These are phyloP conservation scores for Rhynchospora breviuscula DNA, from an alignment of 176 grass and related monocot genomes.

Conservation along the genomic window DNA sequence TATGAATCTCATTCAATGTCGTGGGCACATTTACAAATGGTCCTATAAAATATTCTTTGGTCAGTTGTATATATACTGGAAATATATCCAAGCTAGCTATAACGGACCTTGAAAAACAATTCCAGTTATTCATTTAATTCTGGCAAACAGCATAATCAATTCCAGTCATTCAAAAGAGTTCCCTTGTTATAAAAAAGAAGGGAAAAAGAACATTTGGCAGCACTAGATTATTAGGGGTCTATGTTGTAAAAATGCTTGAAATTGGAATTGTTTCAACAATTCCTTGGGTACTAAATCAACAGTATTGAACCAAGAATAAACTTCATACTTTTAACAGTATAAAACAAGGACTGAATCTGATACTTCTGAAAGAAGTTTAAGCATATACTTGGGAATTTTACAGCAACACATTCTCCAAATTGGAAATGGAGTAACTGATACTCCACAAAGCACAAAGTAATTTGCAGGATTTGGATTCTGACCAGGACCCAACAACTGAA, in stretches of 20 bases:
- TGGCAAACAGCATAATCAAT: background rate
- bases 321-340: background rate
- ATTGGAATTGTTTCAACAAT: background rate
- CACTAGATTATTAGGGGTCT: background rate
- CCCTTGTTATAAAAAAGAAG: background rate
- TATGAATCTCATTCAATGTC: too few relatives aligned
- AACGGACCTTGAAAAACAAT: background rate
- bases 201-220: background rate
- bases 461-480: conserved; percentile 1
- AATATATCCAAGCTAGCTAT: background rate
- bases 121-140: background rate
- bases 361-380: background rate
- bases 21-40: too few relatives aligned
- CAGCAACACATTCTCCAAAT: background rate
- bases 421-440: background rate
- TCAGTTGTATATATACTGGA: background rate
- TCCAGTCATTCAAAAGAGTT: background rate
- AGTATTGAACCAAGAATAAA: conserved; percentile 1
- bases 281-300: background rate
- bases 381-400: conserved; percentile 3
- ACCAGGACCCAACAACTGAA: background rate
- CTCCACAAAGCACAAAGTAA: conserved; percentile 3
- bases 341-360: background rate
- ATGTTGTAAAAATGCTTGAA: background rate
- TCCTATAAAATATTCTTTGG: background rate